Base-by-base conservation (phyloP, 148 eudicot genomes). In the Pouteria glomerata region DNA sequence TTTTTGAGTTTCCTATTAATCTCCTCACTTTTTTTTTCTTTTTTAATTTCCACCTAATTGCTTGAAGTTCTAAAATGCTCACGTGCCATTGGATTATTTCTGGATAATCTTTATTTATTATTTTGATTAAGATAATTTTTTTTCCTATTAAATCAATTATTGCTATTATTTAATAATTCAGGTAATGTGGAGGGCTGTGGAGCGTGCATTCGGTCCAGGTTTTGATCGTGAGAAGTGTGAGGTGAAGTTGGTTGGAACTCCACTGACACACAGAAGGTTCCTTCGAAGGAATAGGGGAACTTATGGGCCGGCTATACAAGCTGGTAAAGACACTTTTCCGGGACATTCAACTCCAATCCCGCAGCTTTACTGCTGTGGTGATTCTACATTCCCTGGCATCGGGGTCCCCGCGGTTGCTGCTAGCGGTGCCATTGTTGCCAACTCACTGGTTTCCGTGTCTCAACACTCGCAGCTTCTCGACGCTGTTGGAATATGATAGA, bases 321-420 rank as follows among this genome's bases (percentile, higher is more conserved):
- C 98, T 1, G 96, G 98, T 12, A 80, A 91, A 75, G 87, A 57
- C 72, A 74, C 87, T 15, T 89, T 94, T 76, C 98, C 97, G 0
- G 98, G 96, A 59, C 97, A 94, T 82, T 57, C 96, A 51, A 89
- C 91, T 8, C 89, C 98, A 11, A 84, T 94, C 70, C 78, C 89
- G 11, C 95, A 88, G 67, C 89, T 94, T 34, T 91, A 79, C 61
- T 89, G 98, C 74, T 94, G 98, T 67, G 97, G 98, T n/a, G 97
- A 94, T 75, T 91, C 97, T 11, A 94, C 97, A 16, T 94, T 94
- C 64, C 98, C 97, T 0, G 98, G 98, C 58, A 94, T 94, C 24
- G 98, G 97, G 57, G 96, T 94, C 70, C 98, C 98, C 48, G 96
- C 98, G 23, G 98, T 94, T 71, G 98, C 98, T 77, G 98, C 98